Evolutionary conservation across 2,329 filamentous ascomycete species (phyloP), one percentile per base, ranked within the genome.

Genomic region (Rosellinia necatrix): DNA sequence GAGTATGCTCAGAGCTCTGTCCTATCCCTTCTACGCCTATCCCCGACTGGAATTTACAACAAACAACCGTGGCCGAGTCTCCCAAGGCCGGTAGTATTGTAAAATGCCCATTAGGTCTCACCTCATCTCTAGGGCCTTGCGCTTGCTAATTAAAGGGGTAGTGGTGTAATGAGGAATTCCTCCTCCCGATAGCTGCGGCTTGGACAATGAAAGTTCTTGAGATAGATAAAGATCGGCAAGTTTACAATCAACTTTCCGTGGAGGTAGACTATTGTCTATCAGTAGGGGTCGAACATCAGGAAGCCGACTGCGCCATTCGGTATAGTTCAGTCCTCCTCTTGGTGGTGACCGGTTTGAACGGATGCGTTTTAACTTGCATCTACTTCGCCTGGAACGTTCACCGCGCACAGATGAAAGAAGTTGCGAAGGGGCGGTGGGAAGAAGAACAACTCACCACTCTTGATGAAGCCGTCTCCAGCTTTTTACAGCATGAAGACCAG

Each of bases 251-350:
- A 34, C 19, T 46, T 9, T 32, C 21, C 42, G 42, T 27, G 13
- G 32, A 46, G 42, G 30, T 46, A 30, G 42, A 46, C 42, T 46
- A 46, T 25, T 46, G 42, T 24, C 30, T 46, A 12, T 46, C 42
- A 30, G 27, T 9, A 21, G 42, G 42, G 15, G 42, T 17, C 4
- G 42, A 32, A 13, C 25, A 9, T 7, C 2, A 30, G 30, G 25
- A 4, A 32, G 42, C 22, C 42, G 42, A 27, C 4, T 46, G 42
- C 27, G 42, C 42, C 27, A 32, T 46, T 32, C 42, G 42, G 17
- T 32, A 21, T 22, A 46, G 42, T 24, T 24, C 21, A 34, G 27
- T 46, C 42, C 25, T 46, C 42, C 42, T 46, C 17, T 21, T 46
- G 8, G 21, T 5, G 13, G 25, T 46, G 6, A 46, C 42, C 27